These are phyloP conservation scores for Salix koriyanagi DNA, from an alignment of 345 rosid genomes.

Conservation along the genomic window DNA sequence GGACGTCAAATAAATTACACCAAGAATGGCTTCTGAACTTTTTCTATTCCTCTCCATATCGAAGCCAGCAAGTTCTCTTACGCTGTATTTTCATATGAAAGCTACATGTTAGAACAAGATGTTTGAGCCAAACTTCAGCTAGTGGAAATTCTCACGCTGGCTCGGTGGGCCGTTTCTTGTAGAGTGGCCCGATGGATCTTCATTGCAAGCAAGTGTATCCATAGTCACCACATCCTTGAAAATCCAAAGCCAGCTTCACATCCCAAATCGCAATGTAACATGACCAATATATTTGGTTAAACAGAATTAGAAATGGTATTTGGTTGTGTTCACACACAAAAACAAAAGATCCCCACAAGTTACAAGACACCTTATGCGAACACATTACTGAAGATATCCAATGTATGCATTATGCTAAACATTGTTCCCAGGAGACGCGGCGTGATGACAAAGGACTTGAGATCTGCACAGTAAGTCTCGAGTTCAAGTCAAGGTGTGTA, in stretches of 20 bases:
- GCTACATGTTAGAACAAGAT: too few species aligned
- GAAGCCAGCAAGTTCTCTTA: too few species aligned
- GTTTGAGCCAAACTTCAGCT: neutral
- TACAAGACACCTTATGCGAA: neutral
- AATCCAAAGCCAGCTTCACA: neutral
- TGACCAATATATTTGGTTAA: neutral
- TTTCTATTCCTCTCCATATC: too few species aligned
- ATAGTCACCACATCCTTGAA: neutral
- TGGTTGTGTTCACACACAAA: neutral
- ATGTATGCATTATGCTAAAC: neutral
- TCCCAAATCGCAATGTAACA: neutral
- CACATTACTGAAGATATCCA: neutral
- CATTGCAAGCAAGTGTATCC: neutral
- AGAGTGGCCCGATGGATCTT: neutral
- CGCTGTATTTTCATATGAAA: too few species aligned
- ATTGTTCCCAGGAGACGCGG: fast-evolving
- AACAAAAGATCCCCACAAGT: neutral
- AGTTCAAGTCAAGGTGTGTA: too few species aligned
- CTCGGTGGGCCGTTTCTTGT: neutral
- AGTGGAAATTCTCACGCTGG: neutral
- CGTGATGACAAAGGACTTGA: too few species aligned
- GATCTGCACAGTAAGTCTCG: too few species aligned
- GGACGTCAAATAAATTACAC: too few species aligned
- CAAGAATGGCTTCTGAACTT: too few species aligned
- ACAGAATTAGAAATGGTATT: neutral